Evolutionary conservation across 78 protist genomes (phyloP), one percentile per base, ranked within the genome.

Genomic region (Parvularia atlantis): DNA sequence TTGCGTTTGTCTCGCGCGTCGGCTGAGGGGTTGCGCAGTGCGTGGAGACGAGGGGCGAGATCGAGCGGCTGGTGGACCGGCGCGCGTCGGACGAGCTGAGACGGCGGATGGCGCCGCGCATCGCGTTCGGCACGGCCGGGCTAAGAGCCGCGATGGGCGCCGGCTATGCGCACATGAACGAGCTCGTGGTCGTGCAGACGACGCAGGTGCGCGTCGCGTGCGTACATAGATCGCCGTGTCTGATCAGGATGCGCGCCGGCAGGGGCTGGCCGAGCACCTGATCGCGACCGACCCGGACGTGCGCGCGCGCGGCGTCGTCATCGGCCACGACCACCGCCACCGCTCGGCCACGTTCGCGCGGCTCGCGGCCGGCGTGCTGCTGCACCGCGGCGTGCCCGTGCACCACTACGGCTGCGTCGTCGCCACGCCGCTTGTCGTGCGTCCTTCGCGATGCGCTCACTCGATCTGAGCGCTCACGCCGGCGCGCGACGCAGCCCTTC

Each of bases 131-230:
- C 66, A 75, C 80, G 14, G 80, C 80, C 5, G 69, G 99, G 4
- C 85, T 96, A 39, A 84, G 99, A 13, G 93, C 87, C 1, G 78
- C 77, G 13, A 92, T 96, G 96, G 87, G 76, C 24, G 91, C 96
- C 3, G 99, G 99, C 24, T 82, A 59, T 58, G 46, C 82, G 3
- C 39, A 84, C 78, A 93, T 96, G 97, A 96, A 96, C 78, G 81
- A 80, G 52, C 52, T 96, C 22, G 86, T 91, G 16, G 84, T 96
- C 39, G 35, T 74, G n/a, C 98, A 95, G 84, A 76, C 94, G 66
- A 53, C 93, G 33, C 92, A 84, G 72, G 75, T 53, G 2, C 5
- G 4, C 22, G 16, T 46, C 74, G 16, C 37, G 77, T 43, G 7
- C 30, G 13, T 76, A 76, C 66, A 72, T 84, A 0, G 61, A n/a